Evolutionary conservation across 2,329 filamentous ascomycete species (phyloP).

Genomic region (Myriosclerotinia curreyana): DNA sequence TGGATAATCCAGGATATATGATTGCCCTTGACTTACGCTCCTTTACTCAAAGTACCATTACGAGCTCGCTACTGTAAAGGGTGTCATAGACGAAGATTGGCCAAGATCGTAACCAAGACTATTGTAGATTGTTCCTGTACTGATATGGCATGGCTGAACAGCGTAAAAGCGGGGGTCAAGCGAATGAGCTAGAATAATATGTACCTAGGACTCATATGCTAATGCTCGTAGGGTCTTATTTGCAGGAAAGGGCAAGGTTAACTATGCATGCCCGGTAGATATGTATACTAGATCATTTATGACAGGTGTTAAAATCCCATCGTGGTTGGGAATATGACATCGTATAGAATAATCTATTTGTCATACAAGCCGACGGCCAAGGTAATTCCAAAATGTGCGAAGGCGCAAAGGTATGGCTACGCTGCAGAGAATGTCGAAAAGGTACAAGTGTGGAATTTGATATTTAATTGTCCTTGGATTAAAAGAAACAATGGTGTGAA

Average conservation of each 20-base stretch:
- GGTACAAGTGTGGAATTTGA: slow-evolving; percentile 10
- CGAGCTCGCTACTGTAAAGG: not conserved
- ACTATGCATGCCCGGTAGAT: slow-evolving; percentile 1
- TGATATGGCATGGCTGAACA: slow-evolving; percentile 2
- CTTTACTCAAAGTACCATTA: not conserved
- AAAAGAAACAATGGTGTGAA: not conserved
- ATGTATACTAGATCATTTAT: slow-evolving; percentile 6
- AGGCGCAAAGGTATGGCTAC: not conserved
- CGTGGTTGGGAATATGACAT: slow-evolving; percentile 2
- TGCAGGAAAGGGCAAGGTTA: not conserved
- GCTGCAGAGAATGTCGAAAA: slow-evolving; percentile 1
- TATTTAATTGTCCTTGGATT: slow-evolving; percentile 3
- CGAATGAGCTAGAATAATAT: slow-evolving; percentile 2
- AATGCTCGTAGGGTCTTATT: slow-evolving; percentile 8
- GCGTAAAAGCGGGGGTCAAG: slow-evolving; percentile 14
- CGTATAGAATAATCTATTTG: slow-evolving; percentile 15
- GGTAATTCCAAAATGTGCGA: not conserved
- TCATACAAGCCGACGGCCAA: slow-evolving; percentile 5
- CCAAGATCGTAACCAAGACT: not conserved
- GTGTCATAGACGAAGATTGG: slow-evolving; percentile 1
- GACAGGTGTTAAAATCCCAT: slow-evolving; percentile 4
- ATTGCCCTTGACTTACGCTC: not conserved
- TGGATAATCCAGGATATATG: not conserved
- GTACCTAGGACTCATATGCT: not conserved
- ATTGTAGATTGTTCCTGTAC: slow-evolving; percentile 11